These are phyloP conservation scores for Filosporella fistucella DNA, from an alignment of 495 filamentous ascomycete genomes.

Conservation along the genomic window DNA sequence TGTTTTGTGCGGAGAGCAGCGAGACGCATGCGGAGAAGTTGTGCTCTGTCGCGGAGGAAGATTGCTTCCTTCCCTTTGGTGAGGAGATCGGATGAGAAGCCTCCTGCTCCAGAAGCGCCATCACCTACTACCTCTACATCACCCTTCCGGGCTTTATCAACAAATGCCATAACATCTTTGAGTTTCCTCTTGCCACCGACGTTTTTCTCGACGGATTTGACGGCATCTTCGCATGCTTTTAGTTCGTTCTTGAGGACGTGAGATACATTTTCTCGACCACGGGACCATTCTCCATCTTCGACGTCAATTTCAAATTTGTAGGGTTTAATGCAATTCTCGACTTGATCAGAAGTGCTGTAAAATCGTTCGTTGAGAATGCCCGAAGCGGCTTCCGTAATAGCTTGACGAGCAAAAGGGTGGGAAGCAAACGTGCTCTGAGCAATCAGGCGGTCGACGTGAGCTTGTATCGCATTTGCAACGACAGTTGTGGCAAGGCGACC, in stretches of 20 bases:
- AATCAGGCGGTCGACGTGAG: slow-evolving; percentile 76
- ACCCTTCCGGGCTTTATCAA: slow-evolving; percentile 82
- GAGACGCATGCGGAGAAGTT: slow-evolving; percentile 86
- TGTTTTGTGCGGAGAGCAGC: slow-evolving; percentile 71
- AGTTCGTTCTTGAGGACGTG: slow-evolving; percentile 80
- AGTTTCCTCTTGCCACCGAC: slow-evolving; percentile 80
- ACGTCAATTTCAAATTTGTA: slow-evolving; percentile 98
- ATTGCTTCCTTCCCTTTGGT: slow-evolving; percentile 80
- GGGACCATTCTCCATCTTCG: slow-evolving; percentile 80
- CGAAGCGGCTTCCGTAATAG: slow-evolving; percentile 83
- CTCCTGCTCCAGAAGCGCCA: slow-evolving; percentile 78
- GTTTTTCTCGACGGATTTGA: slow-evolving; percentile 65
- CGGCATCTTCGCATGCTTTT: slow-evolving; percentile 71
- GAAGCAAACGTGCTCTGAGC: slow-evolving; percentile 74
- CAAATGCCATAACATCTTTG: slow-evolving; percentile 84
- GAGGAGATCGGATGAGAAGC: slow-evolving; percentile 80
- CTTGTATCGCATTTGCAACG: slow-evolving; percentile 81
- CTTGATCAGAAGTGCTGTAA: slow-evolving; percentile 93
- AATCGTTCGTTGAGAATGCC: slow-evolving; percentile 90
- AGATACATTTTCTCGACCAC: slow-evolving; percentile 74
- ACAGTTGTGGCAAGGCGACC: slow-evolving; percentile 89
- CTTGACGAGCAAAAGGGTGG: slow-evolving; percentile 87
- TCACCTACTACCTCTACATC: slow-evolving; percentile 80
- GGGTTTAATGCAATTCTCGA: slow-evolving; percentile 99
- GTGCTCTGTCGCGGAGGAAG: slow-evolving; percentile 87